These are phyloP conservation scores for Pneumocystis carinii DNA, from an alignment of 1,139 yeast species.

Conservation along the genomic window DNA sequence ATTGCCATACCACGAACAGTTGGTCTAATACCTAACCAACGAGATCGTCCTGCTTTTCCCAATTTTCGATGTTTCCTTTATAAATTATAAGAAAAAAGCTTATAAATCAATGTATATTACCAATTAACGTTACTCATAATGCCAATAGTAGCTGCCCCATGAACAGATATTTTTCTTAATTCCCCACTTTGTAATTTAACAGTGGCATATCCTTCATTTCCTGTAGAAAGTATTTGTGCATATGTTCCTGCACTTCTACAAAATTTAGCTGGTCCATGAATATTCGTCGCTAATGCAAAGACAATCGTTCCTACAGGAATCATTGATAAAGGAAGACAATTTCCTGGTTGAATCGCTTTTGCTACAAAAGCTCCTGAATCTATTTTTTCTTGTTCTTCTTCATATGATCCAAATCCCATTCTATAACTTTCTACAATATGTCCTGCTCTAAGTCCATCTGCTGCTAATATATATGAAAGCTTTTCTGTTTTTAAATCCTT, in stretches of 20 bases:
- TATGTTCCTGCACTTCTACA: conserved; percentile 92
- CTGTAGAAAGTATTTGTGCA: conserved; percentile 73
- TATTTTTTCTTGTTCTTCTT: conserved; percentile 65
- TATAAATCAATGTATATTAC: conserved; percentile 26
- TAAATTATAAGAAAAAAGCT: background rate
- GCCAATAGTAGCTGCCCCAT: conserved; percentile 90
- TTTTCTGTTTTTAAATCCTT: conserved; percentile 48
- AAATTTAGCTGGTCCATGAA: conserved; percentile 73
- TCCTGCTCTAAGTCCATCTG: conserved; percentile 86
- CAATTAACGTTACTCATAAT: conserved; percentile 91
- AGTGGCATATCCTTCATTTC: conserved; percentile 56
- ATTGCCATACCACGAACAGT: conserved; percentile 95
- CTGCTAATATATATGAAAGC: conserved; percentile 69
- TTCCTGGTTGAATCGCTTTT: conserved; percentile 81
- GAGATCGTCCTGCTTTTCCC: conserved; percentile 95
- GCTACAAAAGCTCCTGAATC: conserved; percentile 87
- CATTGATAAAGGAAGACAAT: conserved; percentile 83
- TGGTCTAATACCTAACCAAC: conserved; percentile 90
- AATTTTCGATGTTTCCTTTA: conserved; percentile 41
- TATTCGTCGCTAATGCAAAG: conserved; percentile 70
- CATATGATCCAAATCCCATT: conserved; percentile 53
- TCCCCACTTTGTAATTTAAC: conserved; percentile 83
- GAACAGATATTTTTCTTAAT: conserved; percentile 71
- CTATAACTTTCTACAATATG: conserved; percentile 83
- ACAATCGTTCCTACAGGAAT: conserved; percentile 85